Evolutionary conservation across 2,329 filamentous ascomycete genomes (phyloP).

Genomic region (Ophiostoma quercus): DNA sequence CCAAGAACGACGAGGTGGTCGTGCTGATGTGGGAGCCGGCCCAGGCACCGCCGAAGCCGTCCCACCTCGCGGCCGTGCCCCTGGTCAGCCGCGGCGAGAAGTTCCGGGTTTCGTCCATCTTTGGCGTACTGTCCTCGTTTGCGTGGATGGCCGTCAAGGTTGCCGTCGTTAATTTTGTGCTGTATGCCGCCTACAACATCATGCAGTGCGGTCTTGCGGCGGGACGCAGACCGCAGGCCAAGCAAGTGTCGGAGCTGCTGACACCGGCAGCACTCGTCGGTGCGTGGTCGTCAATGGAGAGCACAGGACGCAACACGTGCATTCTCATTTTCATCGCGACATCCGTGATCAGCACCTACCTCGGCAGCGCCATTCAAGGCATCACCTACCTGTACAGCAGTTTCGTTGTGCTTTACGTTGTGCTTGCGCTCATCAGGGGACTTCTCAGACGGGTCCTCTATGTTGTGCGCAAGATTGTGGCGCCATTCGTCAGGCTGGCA

Average conservation of each 20-base stretch:
- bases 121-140: neutral
- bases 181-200: neutral
- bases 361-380: neutral
- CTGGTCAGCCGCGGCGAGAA: neutral
- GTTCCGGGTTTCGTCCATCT: neutral
- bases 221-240: neutral
- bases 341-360: neutral
- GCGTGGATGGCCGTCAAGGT: neutral
- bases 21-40: slow-evolving; percentile 16
- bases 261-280: neutral
- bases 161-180: neutral
- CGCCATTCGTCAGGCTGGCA: neutral
- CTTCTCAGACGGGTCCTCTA: neutral
- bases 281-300: neutral
- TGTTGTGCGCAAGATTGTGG: neutral
- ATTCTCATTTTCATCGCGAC: neutral
- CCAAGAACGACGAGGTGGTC: slow-evolving; percentile 20
- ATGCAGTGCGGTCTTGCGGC: neutral
- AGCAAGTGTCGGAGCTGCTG: neutral
- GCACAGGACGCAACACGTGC: neutral
- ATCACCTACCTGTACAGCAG: neutral
- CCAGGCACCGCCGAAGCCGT: neutral
- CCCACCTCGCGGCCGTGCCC: neutral
- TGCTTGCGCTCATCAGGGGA: neutral
- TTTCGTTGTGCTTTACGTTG: neutral